Base-by-base conservation (phyloP, 176 grass and related monocot species). In the Avena eriantha region DNA sequence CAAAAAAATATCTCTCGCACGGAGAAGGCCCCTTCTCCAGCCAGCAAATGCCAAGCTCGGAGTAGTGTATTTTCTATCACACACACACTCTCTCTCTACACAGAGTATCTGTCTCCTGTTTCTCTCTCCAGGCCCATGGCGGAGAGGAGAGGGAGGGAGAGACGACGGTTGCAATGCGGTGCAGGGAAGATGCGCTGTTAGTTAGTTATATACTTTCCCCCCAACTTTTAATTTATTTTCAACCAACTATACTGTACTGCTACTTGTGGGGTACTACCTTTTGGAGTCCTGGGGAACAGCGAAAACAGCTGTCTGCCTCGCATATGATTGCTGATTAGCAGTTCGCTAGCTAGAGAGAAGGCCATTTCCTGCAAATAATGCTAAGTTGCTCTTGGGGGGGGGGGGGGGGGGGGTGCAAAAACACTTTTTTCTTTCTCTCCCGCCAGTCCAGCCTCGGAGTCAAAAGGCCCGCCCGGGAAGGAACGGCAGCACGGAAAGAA, bases 211-310 rank as follows among this genome's bases (percentile, higher is more conserved):
- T 34, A 7, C 5, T 6, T 39, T 39, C 3, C 36, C 36, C 9
- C 1, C 15, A 0, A 1, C 70, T 82, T 46, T 61, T 51, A 19
- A 1, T 39, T 79, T 58, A 33, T 41, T 73, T 57, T 75, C 70
- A 33, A 51, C 21, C 51, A 82, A 83, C 16, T 26, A 9, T 18
- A 34, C 33, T 17, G 0, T 69, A 8, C 7, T 39, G 33, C 9
- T 45, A 4, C 35, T 36, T 36, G 35, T 1, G 21, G 45, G 45
- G 59, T 10, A 39, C 36, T 45, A 41, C 26, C 82, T 48, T 54
- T 83, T 55, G 79, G 71, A 56, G 89, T 66, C 89, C 80, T 90
- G 56, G 84, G 89, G 66, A 90, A 90, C 89, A 90, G 80, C 89
- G 54, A 54, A 3, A 79, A 55, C 89, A 87, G 89, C 84, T 90